phyloP scores from a whole-genome alignment of 2,329 filamentous ascomycete species.

The Zasmidium citrigriseum region DNA sequence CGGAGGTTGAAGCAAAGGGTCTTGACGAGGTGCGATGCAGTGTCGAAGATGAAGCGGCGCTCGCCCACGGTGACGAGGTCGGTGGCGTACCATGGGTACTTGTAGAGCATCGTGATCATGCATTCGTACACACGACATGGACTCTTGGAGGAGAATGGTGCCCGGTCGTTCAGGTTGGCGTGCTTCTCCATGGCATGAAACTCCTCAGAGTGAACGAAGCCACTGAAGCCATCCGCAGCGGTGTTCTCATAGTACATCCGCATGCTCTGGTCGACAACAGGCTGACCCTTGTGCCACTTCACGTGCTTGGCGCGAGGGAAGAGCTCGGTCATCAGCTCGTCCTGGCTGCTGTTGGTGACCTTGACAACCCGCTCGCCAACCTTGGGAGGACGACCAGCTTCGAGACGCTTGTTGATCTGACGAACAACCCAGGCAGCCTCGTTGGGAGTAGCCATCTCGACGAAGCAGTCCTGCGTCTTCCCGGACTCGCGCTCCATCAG shows the following conservation, averaged over 20 bases:
- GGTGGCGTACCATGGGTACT: constrained; percentile 55
- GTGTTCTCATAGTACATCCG: constrained; percentile 51
- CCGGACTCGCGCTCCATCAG: constrained; percentile 60
- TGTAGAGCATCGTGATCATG: constrained; percentile 54
- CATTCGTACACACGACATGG: constrained; percentile 56
- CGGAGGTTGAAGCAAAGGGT: constrained; percentile 28
- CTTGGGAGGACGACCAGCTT: constrained; percentile 42
- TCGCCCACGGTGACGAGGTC: constrained; percentile 49
- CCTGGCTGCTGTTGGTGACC: constrained; percentile 49
- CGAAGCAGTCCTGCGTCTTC: constrained; percentile 57
- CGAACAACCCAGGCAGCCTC: constrained; percentile 43
- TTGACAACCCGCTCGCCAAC: constrained; percentile 52
- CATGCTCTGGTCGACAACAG: constrained; percentile 33
- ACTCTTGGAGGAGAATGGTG: constrained; percentile 51
- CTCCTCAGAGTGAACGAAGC: constrained; percentile 55
- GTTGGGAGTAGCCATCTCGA: constrained; percentile 44
- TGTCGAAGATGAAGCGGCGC: constrained; percentile 48
- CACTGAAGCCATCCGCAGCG: constrained; percentile 50
- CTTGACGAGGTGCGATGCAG: constrained; percentile 25
- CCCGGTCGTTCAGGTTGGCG: constrained; percentile 51
- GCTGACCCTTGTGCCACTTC: constrained; percentile 44
- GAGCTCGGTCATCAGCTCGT: constrained; percentile 51
- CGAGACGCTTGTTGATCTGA: constrained; percentile 40
- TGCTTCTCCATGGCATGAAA: constrained; percentile 48
- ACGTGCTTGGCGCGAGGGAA: constrained; percentile 56